A percentile compares a stretch with the other conserved stretches of the same genome.
phyloP scores from a whole-genome alignment of 495 filamentous ascomycete species.

The Neurospora sp. region DNA sequence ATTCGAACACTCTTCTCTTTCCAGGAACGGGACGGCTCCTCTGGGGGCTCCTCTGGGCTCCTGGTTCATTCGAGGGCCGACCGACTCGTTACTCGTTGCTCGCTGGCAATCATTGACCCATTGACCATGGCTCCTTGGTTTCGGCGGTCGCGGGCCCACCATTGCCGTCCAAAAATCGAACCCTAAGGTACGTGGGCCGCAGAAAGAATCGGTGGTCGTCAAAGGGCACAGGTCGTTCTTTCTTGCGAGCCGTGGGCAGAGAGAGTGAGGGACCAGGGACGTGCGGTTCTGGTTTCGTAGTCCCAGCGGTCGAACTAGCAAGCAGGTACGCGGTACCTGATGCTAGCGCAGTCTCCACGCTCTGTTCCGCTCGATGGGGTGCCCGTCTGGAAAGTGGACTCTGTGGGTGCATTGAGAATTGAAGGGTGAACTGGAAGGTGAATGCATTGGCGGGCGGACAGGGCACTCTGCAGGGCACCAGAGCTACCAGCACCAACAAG shows the following conservation, averaged over 20 bases:
- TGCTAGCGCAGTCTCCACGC: not conserved
- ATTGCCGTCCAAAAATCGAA: not conserved
- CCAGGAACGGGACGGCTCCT: not conserved
- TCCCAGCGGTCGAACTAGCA: not conserved
- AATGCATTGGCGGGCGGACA: not conserved
- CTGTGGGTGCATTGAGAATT: not conserved
- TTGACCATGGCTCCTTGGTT: not conserved
- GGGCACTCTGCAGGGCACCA: not conserved
- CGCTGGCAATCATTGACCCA: not conserved
- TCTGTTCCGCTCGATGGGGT: not conserved
- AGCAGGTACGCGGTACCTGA: not conserved
- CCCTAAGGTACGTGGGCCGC: not conserved
- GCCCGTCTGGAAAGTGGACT: not conserved
- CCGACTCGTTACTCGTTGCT: not conserved
- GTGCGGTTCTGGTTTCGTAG: not conserved
- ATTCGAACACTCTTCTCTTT: not conserved
- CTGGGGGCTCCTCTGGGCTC: not conserved
- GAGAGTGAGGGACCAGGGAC: not conserved
- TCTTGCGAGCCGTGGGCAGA: not conserved
- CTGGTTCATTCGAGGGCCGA: not conserved
- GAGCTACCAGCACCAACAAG: conserved; percentile 6
- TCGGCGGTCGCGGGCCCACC: not conserved
- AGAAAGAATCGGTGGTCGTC: not conserved
- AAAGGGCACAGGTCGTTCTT: not conserved
- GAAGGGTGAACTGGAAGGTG: not conserved